Percentiles rank a stretch among this genome's conserved stretches.
Evolutionary conservation across 306 rosid genomes (phyloP).

Genomic region (Argentina anserina): DNA sequence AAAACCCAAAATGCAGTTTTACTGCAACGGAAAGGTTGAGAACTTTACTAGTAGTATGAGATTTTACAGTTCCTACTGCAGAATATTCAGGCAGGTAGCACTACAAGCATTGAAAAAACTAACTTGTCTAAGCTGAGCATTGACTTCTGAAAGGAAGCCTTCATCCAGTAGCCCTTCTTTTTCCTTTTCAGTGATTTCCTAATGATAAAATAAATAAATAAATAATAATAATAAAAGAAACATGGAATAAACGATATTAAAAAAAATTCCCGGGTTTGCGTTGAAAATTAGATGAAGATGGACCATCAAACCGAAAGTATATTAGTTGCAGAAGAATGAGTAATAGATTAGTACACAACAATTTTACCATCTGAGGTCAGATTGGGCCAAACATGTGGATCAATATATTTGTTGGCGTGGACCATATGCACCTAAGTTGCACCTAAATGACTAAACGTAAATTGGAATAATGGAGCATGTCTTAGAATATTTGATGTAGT

Average conservation of each 20-base stretch:
- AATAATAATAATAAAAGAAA: neutral
- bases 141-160: slow-evolving; percentile 93
- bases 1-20: neutral
- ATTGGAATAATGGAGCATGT: neutral
- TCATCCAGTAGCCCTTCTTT: slow-evolving; percentile 84
- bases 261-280: neutral
- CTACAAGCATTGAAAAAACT: slow-evolving; percentile 25
- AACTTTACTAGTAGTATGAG: neutral
- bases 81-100: slow-evolving; percentile 12
- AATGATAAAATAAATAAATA: slow-evolving; percentile 15
- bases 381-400: neutral
- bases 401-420: neutral
- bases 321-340: too few relatives aligned
- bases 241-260: slow-evolving; percentile 5
- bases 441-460: neutral
- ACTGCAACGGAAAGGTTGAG: neutral
- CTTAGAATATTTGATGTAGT: neutral
- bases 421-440: neutral
- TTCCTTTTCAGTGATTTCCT: slow-evolving; percentile 76
- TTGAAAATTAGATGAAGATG: neutral
- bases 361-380: neutral
- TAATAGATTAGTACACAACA: neutral
- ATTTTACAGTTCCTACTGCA: slow-evolving; percentile 9
- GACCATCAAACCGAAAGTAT: neutral
- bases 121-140: slow-evolving; percentile 86